Conservation (phyloP, 2,329 filamentous ascomycete species). For the Dactylonectria estremocensis region DNA sequence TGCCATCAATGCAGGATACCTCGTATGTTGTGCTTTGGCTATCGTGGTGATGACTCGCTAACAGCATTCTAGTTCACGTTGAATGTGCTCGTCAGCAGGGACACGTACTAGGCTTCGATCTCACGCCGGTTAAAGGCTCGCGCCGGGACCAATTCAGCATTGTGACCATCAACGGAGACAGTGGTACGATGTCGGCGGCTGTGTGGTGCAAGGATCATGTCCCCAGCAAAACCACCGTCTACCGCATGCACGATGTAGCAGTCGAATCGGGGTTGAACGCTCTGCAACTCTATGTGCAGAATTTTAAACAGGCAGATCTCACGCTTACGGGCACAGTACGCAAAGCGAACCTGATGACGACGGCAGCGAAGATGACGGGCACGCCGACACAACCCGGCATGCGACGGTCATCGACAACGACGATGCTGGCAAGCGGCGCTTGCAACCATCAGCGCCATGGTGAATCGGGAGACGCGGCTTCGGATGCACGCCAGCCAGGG, state of each 20-base stretch:
- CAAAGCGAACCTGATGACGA: slow-evolving; percentile 85
- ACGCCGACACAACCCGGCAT: slow-evolving; percentile 55
- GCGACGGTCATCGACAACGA: slow-evolving; percentile 71
- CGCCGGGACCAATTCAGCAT: slow-evolving; percentile 85
- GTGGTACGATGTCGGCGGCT: slow-evolving; percentile 85
- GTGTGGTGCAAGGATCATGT: slow-evolving; percentile 94
- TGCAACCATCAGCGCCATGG: slow-evolving; percentile 43
- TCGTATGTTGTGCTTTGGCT: slow-evolving; percentile 54
- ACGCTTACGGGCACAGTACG: slow-evolving; percentile 92
- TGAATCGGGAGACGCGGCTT: slow-evolving; percentile 47
- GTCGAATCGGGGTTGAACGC: slow-evolving; percentile 82
- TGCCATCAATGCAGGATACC: slow-evolving; percentile 81
- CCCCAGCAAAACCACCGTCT: slow-evolving; percentile 79
- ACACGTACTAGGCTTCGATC: slow-evolving; percentile 90
- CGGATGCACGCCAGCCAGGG: slow-evolving; percentile 55
- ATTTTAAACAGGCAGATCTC: slow-evolving; percentile 95
- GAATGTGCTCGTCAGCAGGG: slow-evolving; percentile 90
- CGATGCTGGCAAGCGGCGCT: slow-evolving; percentile 46
- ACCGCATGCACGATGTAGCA: slow-evolving; percentile 84
- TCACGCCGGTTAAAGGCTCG: slow-evolving; percentile 90
- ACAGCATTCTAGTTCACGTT: slow-evolving; percentile 77
- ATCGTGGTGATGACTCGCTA: slow-evolving; percentile 19
- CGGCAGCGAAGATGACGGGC: slow-evolving; percentile 70
- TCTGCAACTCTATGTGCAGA: slow-evolving; percentile 88
- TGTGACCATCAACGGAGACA: slow-evolving; percentile 85